Percentiles rank a stretch among this genome's conserved stretches.
Evolutionary conservation across 495 filamentous ascomycete species (phyloP).

Genomic region (Xylaria flabelliformis): DNA sequence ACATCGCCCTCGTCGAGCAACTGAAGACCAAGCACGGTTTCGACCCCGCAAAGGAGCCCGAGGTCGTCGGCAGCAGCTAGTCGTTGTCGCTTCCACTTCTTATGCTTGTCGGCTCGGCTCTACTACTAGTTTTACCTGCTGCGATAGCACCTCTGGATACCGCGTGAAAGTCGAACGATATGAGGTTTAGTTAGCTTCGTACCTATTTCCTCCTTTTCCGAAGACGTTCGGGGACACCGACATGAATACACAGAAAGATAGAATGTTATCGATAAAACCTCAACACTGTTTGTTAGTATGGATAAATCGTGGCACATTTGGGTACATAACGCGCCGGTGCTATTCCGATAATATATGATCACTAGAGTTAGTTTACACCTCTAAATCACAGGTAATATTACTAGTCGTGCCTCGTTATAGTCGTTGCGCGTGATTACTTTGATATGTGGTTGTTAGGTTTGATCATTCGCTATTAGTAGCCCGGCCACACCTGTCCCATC

Average conservation of each 20-base stretch:
- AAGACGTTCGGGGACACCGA: not conserved
- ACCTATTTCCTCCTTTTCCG: not conserved
- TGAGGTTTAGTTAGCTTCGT: not conserved
- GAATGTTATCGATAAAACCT: not conserved
- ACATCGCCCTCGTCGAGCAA: conserved; percentile 72
- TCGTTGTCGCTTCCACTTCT: conserved; percentile 19
- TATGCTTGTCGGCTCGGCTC: conserved; percentile 18
- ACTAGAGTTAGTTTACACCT: not conserved
- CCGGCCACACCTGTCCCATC: conserved; percentile 56
- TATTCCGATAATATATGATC: not conserved
- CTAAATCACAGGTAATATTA: not conserved
- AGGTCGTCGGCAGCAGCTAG: conserved; percentile 51
- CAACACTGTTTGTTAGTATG: not conserved
- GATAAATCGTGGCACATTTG: conserved; percentile 4
- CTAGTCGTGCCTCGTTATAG: not conserved
- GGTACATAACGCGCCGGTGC: not conserved
- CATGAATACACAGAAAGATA: not conserved
- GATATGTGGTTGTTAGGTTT: not conserved
- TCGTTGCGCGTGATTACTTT: not conserved
- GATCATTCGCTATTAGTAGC: not conserved
- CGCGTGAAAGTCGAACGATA: not conserved
- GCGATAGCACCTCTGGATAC: not conserved
- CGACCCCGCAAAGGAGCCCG: conserved; percentile 60
- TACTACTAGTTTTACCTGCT: not conserved
- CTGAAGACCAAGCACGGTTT: conserved; percentile 73